phyloP scores from a whole-genome alignment of 1,284 basidiomycete species.

The Phaffia rhodozyma region DNA sequence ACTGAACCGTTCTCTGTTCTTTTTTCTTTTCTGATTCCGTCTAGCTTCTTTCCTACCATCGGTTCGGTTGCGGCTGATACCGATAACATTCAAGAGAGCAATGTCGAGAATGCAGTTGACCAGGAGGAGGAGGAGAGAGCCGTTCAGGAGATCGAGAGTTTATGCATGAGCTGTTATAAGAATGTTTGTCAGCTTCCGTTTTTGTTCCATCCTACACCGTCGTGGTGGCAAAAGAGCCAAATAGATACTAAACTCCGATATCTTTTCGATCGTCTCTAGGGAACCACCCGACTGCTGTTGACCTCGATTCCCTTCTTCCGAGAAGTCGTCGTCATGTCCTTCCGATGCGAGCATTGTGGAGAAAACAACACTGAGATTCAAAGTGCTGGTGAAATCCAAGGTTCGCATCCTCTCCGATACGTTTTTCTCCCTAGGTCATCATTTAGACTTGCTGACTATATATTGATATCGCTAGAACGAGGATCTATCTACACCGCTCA shows the following conservation, averaged over 20 bases:
- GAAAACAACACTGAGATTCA: constrained; percentile 88
- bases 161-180: constrained; percentile 89
- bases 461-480: constrained; percentile 23
- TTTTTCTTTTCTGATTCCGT: too few relatives aligned
- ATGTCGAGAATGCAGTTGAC: constrained; percentile 22
- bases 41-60: constrained; percentile 40
- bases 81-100: constrained; percentile 30
- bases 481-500: constrained; percentile 64
- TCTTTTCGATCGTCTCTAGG: constrained; percentile 40
- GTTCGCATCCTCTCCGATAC: constrained; percentile 39
- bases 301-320: constrained; percentile 94
- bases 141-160: constrained; percentile 71
- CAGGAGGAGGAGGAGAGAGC: constrained; percentile 48
- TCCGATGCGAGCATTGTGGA: constrained; percentile 89
- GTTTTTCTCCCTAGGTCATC: neutral
- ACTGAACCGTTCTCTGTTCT: too few relatives aligned
- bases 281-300: constrained; percentile 78
- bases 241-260: neutral
- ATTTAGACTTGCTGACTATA: constrained; percentile 29
- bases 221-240: neutral
- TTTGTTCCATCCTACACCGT: neutral
- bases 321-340: constrained; percentile 92
- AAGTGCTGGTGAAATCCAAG: constrained; percentile 74
- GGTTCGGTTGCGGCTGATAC: constrained; percentile 39
- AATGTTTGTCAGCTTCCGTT: constrained; percentile 41